Percentiles rank a stretch among this genome's conserved stretches.
phyloP scores from a whole-genome alignment of 78 protist species.

The Dictyostelium firmibasis region DNA sequence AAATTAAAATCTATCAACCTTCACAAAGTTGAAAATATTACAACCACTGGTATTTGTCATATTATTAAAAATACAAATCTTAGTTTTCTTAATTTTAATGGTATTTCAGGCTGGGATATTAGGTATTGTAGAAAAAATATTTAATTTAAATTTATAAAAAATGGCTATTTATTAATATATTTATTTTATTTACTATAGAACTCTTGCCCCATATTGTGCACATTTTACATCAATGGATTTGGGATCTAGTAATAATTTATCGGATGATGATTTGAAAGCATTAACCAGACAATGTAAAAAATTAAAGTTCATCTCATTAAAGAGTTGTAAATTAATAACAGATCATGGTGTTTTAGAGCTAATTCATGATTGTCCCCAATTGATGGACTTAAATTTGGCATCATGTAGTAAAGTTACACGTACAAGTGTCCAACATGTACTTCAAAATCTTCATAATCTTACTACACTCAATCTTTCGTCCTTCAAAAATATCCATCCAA shows the following conservation, averaged over 20 bases:
- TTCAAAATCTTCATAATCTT: conserved; percentile 41
- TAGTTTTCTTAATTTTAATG: conserved; percentile 59
- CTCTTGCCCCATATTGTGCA: conserved; percentile 74
- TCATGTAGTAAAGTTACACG: conserved; percentile 59
- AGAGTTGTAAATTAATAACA: conserved; percentile 69
- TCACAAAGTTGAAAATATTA: conserved; percentile 67
- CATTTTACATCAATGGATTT: conserved; percentile 76
- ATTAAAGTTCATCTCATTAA: conserved; percentile 59
- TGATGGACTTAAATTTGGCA: conserved; percentile 72
- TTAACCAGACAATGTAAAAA: conserved; percentile 76
- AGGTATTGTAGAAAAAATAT: background rate
- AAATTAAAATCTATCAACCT: conserved; percentile 71
- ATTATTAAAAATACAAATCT: conserved; percentile 71
- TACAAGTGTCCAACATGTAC: conserved; percentile 66
- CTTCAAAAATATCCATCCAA: conserved; percentile 71
- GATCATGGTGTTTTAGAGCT: conserved; percentile 79
- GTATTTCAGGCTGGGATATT: conserved; percentile 78
- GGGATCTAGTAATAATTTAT: conserved; percentile 66
- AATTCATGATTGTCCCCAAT: conserved; percentile 72
- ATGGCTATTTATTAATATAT: too few species aligned
- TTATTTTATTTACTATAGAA: background rate
- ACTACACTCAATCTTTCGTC: conserved; percentile 40
- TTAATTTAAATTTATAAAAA: too few species aligned
- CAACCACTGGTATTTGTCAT: conserved; percentile 77
- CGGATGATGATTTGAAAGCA: conserved; percentile 73